Evolutionary conservation across 306 rosid genomes (phyloP), one percentile per base, ranked within the genome.

Genomic region (Calophaca sinica): DNA sequence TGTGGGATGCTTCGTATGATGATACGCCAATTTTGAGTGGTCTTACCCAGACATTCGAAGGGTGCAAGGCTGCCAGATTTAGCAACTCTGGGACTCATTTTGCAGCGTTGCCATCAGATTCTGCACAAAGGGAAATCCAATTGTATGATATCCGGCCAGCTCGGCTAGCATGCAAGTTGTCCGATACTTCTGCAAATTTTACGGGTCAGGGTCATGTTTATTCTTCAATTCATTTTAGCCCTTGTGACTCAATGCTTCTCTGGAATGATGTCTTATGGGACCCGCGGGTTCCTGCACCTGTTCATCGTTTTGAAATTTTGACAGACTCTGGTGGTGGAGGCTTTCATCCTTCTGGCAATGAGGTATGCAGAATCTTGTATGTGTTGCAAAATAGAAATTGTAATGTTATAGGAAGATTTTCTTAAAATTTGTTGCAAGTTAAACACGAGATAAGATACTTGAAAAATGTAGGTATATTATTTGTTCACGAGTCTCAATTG

Each of bases 191-290:
- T 61, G 64, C 84, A 57, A 85, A 74, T 54, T 76, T 88, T 42
- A 71, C 87, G 6, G 90, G 93, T 45, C 85, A 90, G 48, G 91
- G 91, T 44, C 92, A 86, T 80, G 66, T 78, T 52, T 89, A 84
- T 80, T 88, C 97, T 29, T 84, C 10, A 3, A 81, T 89, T 26
- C 96, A 91, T 62, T 91, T 91, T 71, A 88, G 80, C 80, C 91
- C 93, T 55, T 83, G 80, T 4, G 93, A 91, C 63, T 66, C 90
- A 35, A 86, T 91, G 97, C 73, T 91, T 68, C 90, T 91, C 12
- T 91, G 97, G 93, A 91, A 91, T 72, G 96, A 96, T 5, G 87
- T 89, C 64, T 80, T 89, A 45, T 91, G 97, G 97, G 93, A 91
- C 59, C 84, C 81, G 35, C 85, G 97, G 38, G 81, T 69, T 57